Conservation (phyloP, 805 yeast species). For the Teunomyces lycoperdinae region DNA sequence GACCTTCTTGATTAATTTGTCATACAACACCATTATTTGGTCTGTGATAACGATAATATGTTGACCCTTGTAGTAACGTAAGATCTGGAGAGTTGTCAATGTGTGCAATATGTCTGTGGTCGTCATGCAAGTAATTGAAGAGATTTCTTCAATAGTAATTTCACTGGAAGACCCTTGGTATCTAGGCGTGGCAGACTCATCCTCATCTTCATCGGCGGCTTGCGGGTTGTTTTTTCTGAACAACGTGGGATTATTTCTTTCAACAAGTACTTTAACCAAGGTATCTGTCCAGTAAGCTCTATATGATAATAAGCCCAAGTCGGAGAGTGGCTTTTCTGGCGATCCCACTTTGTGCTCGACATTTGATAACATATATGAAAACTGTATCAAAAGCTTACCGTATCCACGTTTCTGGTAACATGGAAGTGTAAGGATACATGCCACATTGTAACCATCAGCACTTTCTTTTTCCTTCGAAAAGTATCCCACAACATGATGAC, state of each 20-base stretch:
- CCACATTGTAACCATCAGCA: conserved; percentile 92
- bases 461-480: conserved; percentile 96
- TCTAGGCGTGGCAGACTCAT: conserved; percentile 18
- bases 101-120: conserved; percentile 95
- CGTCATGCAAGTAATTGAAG: conserved; percentile 87
- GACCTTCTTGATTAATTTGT: conserved; percentile 48
- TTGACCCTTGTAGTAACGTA: conserved; percentile 92
- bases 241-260: conserved; percentile 42
- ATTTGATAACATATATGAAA: conserved; percentile 86
- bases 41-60: conserved; percentile 85
- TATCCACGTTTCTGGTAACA: conserved; percentile 95
- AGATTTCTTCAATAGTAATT: conserved; percentile 86
- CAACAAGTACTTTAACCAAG: conserved; percentile 68
- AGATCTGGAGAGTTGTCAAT: conserved; percentile 82
- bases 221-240: conserved; percentile 37
- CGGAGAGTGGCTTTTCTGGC: conserved; percentile 96
- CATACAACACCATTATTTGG: conserved; percentile 73
- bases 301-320: conserved; percentile 87
- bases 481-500: conserved; percentile 95
- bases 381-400: conserved; percentile 88
- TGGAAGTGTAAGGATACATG: conserved; percentile 94
- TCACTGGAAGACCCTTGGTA: conserved; percentile 32
- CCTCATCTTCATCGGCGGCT: conserved; percentile 13
- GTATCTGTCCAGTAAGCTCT: conserved; percentile 97
- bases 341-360: conserved; percentile 91